A percentile compares a stretch with the other conserved stretches of the same genome.
These are phyloP conservation scores for Malassezia caprae DNA, from an alignment of 1,284 basidiomycete species.

Conservation along the genomic window DNA sequence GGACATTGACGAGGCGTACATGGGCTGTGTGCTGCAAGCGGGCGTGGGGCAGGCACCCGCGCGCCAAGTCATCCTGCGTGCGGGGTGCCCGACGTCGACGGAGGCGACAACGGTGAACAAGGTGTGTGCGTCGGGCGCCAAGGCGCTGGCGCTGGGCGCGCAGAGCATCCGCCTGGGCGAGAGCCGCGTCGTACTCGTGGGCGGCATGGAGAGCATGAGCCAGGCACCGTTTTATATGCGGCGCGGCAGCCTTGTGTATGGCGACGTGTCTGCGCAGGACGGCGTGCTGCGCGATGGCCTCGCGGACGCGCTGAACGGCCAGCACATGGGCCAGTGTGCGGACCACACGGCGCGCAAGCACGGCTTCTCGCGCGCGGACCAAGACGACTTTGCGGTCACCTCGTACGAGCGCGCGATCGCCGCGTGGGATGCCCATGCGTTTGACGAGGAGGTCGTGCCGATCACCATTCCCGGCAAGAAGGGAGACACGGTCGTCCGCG, in stretches of 20 bases:
- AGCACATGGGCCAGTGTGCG: slow-evolving; percentile 45
- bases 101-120: slow-evolving; percentile 95
- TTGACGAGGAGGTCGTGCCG: slow-evolving; percentile 78
- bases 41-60: slow-evolving; percentile 50
- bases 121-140: slow-evolving; percentile 54
- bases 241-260: slow-evolving; percentile 68
- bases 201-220: slow-evolving; percentile 52
- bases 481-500: slow-evolving; percentile 68
- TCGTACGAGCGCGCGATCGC: slow-evolving; percentile 85
- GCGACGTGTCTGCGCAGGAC: slow-evolving; percentile 76
- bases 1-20: slow-evolving; percentile 83
- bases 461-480: slow-evolving; percentile 65
- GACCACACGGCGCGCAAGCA: slow-evolving; percentile 50
- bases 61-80: slow-evolving; percentile 62
- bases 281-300: slow-evolving; percentile 87
- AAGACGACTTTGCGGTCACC: slow-evolving; percentile 66
- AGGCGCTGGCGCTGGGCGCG: slow-evolving; percentile 50
- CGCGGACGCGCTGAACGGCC: slow-evolving; percentile 32
- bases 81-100: slow-evolving; percentile 70
- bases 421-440: slow-evolving; percentile 77
- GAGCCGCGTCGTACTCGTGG: slow-evolving; percentile 49
- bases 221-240: slow-evolving; percentile 63
- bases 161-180: slow-evolving; percentile 51
- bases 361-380: slow-evolving; percentile 48
- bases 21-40: slow-evolving; percentile 63